phyloP scores from a whole-genome alignment of 129 eudicot genomes.

The Flaveria ramosissima region DNA sequence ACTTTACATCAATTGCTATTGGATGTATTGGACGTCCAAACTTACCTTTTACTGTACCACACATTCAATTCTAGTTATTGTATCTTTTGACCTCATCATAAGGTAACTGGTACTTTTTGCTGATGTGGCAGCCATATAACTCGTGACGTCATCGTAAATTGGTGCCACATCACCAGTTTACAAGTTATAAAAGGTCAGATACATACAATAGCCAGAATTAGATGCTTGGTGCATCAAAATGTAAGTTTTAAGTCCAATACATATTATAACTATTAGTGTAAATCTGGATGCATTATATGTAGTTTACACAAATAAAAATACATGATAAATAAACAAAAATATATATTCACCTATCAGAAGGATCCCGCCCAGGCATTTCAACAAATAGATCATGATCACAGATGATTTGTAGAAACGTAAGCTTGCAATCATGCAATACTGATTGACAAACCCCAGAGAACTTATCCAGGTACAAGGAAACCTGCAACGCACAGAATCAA shows the following conservation, averaged over 20 bases:
- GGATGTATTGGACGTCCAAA: not conserved
- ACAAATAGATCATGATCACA: slow-evolving; percentile 99
- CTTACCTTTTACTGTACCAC: not conserved
- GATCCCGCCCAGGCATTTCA: slow-evolving; percentile 99
- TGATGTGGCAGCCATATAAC: not conserved
- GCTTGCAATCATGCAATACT: slow-evolving; percentile 97
- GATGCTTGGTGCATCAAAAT: not conserved
- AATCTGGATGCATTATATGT: not conserved
- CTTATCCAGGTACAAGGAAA: slow-evolving; percentile 94
- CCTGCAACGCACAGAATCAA: slow-evolving; percentile 50
- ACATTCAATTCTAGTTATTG: not conserved
- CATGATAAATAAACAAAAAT: slow-evolving; percentile 6
- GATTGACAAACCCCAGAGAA: slow-evolving; percentile 94
- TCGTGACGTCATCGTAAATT: not conserved
- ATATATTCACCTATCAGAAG: slow-evolving; percentile 80
- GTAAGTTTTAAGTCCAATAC: not conserved
- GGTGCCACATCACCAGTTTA: not conserved
- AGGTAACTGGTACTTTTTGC: not conserved
- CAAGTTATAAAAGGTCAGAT: not conserved
- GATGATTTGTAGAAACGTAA: slow-evolving; percentile 89
- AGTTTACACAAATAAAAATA: not conserved
- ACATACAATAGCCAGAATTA: not conserved
- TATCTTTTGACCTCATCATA: not conserved
- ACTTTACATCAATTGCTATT: not conserved
- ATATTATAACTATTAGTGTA: not conserved